Conservation (phyloP, 108 stramenopile genomes). For the Asterionellopsis glacialis region DNA sequence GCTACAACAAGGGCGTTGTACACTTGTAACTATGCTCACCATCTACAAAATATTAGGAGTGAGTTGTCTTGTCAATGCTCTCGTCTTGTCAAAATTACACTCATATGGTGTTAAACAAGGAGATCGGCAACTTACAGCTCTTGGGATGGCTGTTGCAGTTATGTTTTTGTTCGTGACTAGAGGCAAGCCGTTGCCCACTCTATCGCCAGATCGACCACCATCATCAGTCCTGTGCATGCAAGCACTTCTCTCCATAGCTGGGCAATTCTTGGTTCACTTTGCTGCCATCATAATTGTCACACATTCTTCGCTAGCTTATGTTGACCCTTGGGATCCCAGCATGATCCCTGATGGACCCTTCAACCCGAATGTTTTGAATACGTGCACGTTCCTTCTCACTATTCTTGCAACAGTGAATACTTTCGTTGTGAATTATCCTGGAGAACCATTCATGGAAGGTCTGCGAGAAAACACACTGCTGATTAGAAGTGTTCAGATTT, state of each 20-base stretch:
- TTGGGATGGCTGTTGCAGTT: constrained; percentile 81
- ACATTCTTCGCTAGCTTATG: constrained; percentile 46
- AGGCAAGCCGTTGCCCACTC: constrained; percentile 80
- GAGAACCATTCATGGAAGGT: constrained; percentile 89
- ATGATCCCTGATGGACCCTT: constrained; percentile 93
- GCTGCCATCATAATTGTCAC: constrained; percentile 51
- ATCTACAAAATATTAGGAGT: constrained; percentile 97
- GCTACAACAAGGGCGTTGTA: constrained; percentile 93
- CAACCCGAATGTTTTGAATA: constrained; percentile 91
- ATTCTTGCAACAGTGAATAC: constrained; percentile 85
- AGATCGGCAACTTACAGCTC: constrained; percentile 88
- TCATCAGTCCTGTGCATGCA: constrained; percentile 76
- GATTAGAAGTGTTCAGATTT: constrained; percentile 54
- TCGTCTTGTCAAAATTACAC: constrained; percentile 88
- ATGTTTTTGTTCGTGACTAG: constrained; percentile 92
- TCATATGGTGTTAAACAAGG: constrained; percentile 95
- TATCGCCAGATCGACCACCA: constrained; percentile 79
- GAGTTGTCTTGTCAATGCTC: constrained; percentile 94
- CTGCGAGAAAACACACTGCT: constrained; percentile 78
- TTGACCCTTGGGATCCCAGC: constrained; percentile 79
- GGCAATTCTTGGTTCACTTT: constrained; percentile 88
- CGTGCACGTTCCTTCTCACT: constrained; percentile 86
- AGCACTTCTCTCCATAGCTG: constrained; percentile 69
- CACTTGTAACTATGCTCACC: constrained; percentile 90
- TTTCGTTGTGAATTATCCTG: constrained; percentile 95